phyloP scores from a whole-genome alignment of 768 basidiomycete genomes.

The Leccinellum albellum region DNA sequence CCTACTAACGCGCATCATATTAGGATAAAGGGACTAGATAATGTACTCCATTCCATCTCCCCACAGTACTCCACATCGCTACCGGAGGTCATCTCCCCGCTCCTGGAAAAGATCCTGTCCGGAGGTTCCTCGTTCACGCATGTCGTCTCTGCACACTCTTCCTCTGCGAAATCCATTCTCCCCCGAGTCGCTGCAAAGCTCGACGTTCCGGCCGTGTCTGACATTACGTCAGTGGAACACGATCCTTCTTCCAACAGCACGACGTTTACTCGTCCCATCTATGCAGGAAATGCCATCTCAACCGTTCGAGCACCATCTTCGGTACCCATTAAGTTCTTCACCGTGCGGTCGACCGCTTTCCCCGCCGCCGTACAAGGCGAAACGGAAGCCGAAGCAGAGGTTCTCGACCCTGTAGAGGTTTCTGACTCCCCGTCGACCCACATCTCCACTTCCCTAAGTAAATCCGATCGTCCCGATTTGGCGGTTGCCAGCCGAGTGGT shows the following conservation, averaged over 20 bases:
- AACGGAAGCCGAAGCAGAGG: constrained; percentile 54
- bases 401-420: constrained; percentile 62
- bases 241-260: constrained; percentile 68
- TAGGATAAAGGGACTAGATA: constrained; percentile 66
- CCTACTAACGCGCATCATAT: constrained; percentile 4
- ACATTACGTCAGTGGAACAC: constrained; percentile 80
- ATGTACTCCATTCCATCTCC: constrained; percentile 67
- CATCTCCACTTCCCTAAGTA: constrained; percentile 70
- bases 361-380: constrained; percentile 53
- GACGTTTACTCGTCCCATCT: constrained; percentile 90
- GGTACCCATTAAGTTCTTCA: constrained; percentile 88
- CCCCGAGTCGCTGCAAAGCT: constrained; percentile 89
- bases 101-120: constrained; percentile 72
- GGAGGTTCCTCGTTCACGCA: constrained; percentile 73
- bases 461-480: constrained; percentile 91
- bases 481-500: constrained; percentile 84
- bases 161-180: constrained; percentile 86
- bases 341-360: constrained; percentile 90
- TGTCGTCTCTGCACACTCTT: constrained; percentile 88
- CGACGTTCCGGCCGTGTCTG: constrained; percentile 88
- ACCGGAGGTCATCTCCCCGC: constrained; percentile 78
- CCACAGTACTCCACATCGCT: constrained; percentile 64
- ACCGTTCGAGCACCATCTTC: constrained; percentile 79
- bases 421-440: constrained; percentile 52
- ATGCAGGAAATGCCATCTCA: constrained; percentile 96